These are phyloP conservation scores for Zoysia matrella DNA, from an alignment of 202 grass and related monocot species.

Conservation along the genomic window DNA sequence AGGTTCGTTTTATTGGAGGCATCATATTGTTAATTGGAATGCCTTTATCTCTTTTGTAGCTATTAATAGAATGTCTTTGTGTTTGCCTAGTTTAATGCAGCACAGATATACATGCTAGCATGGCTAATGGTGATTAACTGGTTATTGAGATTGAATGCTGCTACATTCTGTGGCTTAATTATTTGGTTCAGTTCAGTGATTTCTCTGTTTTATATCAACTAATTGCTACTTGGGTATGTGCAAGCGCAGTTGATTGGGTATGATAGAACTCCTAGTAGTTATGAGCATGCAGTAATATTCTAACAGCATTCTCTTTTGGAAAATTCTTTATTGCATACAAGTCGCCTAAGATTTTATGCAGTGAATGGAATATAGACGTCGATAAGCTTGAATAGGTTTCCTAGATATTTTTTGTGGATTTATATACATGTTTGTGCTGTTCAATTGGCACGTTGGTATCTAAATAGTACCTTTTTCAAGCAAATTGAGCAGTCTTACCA, in stretches of 20 bases:
- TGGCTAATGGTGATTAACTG: not conserved
- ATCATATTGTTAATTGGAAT: not conserved
- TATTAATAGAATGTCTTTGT: not conserved
- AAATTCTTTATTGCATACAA: not conserved
- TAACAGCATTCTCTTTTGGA: not conserved
- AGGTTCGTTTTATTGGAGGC: constrained; percentile 56
- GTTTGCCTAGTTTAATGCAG: constrained; percentile 3
- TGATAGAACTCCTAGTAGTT: not conserved
- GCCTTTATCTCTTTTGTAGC: not conserved
- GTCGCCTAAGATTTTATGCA: not conserved
- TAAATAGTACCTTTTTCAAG: not conserved
- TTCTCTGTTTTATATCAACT: not conserved
- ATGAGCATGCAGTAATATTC: not conserved
- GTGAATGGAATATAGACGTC: not conserved
- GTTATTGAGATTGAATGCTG: not conserved
- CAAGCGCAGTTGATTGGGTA: not conserved
- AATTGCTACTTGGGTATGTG: not conserved
- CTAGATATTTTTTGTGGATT: not conserved
- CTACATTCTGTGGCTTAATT: not conserved
- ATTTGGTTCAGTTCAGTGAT: not conserved
- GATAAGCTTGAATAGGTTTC: not conserved
- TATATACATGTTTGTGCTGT: constrained; percentile 12
- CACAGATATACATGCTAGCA: not conserved
- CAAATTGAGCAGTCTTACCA: not conserved
- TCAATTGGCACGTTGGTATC: constrained; percentile 1